Evolutionary conservation across 1,284 basidiomycete genomes (phyloP).

Genomic region (Ganoderma multipileum): DNA sequence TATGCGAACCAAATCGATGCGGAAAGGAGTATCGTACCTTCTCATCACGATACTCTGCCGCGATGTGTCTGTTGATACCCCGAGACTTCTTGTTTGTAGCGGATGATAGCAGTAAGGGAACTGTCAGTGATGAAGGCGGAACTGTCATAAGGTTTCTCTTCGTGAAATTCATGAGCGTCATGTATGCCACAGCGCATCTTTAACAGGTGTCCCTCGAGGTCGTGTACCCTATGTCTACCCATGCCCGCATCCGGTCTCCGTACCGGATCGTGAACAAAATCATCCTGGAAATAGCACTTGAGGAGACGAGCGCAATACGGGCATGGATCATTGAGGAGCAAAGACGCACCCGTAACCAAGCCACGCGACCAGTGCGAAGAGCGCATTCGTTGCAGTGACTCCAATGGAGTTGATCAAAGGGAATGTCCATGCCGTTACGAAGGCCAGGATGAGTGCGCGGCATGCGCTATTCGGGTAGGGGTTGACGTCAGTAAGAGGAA

Average conservation of each 20-base stretch:
- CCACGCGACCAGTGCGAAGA: not conserved
- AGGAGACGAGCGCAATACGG: not conserved
- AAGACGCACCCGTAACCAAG: not conserved
- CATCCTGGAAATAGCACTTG: not conserved
- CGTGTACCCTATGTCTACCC: not conserved
- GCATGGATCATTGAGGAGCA: not conserved
- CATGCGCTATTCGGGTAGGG: not conserved
- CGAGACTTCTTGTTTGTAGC: not conserved
- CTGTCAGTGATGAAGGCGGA: too few species aligned
- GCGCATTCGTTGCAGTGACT: not conserved
- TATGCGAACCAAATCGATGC: too few species aligned
- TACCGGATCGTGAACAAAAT: not conserved
- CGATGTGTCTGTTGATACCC: too few species aligned
- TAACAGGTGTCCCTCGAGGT: not conserved
- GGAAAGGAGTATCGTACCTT: too few species aligned
- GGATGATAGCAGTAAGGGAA: not conserved
- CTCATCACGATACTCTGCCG: too few species aligned
- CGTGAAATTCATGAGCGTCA: not conserved
- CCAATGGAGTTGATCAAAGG: not conserved
- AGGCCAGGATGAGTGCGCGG: not conserved
- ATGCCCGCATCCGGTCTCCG: not conserved
- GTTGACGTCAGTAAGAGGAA: too few species aligned
- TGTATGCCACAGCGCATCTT: not conserved
- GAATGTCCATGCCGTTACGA: not conserved
- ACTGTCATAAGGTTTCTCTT: not conserved